Evolutionary conservation across 192 early-diverging fungal species (phyloP), one percentile per base, ranked within the genome.

Genomic region (Obelidium mucronatum): DNA sequence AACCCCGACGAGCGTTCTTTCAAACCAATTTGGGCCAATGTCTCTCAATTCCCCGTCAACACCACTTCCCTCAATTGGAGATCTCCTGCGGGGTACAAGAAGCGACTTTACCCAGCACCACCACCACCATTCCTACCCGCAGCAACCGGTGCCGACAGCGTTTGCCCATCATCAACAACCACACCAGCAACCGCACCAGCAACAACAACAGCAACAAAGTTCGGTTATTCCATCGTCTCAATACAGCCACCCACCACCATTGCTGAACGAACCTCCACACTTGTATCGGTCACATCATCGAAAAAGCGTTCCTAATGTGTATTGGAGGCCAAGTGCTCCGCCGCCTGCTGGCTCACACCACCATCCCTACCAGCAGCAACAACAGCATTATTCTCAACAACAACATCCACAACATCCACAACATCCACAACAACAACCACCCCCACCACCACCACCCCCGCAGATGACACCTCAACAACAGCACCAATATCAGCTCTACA

Each of bases 391-490:
- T 13, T 24, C 8, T 30, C 24, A 19, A 33, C 56, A 59, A 59
- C 56, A 59, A 19, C 56, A 6, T 22, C 24, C 8, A 59, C 56
- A 59, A 24, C 24, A 59, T 8, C 56, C 8, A 24, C 56, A 59
- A 59, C 56, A 59, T 8, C 56, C 8, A 59, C 56, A 59, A 30
- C 26, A 24, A 0, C 56, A 24, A 59, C 6, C 13, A 24, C 24
- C 8, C 8, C 24, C 24, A 24, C 56, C 8, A 59, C 8, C 56
- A 59, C 56, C 8, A 59, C 24, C 8, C 24, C 56, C 31, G 24
- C 56, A 59, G 24, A 64, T 39, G 62, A 64, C 62, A 13, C 62
- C 62, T 11, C 55, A 58, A 24, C 55, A 64, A 37, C 19, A 30
- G 15, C 62, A 35, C 11, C 62, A 64, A 35, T 40, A 64, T 33